Conservation (phyloP, 2,329 filamentous ascomycete genomes). For the Daldinia sp. region DNA sequence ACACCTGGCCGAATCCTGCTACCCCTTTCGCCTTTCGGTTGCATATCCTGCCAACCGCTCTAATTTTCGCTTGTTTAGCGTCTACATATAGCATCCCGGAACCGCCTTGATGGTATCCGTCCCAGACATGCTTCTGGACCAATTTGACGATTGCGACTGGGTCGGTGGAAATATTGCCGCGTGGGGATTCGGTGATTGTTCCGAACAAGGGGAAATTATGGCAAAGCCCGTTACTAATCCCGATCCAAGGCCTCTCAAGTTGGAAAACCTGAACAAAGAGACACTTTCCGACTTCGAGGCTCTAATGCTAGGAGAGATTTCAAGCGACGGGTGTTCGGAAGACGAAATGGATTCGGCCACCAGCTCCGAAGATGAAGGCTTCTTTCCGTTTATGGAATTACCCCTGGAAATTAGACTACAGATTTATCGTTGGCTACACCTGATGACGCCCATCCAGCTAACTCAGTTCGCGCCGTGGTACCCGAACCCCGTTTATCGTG, state of each 20-base stretch:
- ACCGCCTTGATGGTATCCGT: background rate
- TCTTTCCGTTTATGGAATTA: slow-evolving; percentile 48
- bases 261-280: slow-evolving; percentile 16
- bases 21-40: background rate
- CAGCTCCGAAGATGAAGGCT: slow-evolving; percentile 10
- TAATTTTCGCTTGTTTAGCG: background rate
- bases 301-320: slow-evolving; percentile 23
- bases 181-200: slow-evolving; percentile 12
- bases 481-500: slow-evolving; percentile 47
- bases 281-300: slow-evolving; percentile 26
- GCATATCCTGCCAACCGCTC: background rate
- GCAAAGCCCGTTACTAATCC: background rate
- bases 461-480: slow-evolving; percentile 53
- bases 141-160: slow-evolving; percentile 19
- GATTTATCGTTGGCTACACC: slow-evolving; percentile 55
- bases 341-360: slow-evolving; percentile 12
- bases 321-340: slow-evolving; percentile 18
- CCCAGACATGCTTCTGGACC: slow-evolving; percentile 12
- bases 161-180: slow-evolving; percentile 18
- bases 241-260: slow-evolving; percentile 4
- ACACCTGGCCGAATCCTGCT: slow-evolving; percentile 1
- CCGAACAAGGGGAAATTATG: background rate
- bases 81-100: background rate
- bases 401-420: slow-evolving; percentile 57
- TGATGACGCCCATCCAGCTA: slow-evolving; percentile 50